Evolutionary conservation across 306 rosid species (phyloP), one percentile per base, ranked within the genome.

Genomic region (Urtica urens): DNA sequence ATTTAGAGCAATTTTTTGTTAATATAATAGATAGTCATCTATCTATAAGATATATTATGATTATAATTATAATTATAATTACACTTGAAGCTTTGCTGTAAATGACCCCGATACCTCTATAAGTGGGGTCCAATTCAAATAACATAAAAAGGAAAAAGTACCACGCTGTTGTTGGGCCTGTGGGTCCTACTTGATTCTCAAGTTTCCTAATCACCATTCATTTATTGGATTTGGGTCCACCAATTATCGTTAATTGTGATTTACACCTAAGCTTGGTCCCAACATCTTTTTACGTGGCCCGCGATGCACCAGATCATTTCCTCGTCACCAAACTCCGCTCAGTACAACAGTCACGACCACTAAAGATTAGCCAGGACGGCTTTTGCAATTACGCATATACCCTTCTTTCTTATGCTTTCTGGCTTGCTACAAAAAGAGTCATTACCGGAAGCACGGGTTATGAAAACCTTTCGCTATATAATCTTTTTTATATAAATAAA

Each of bases 191-290:
- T 7, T 28, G 26, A 10, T 49, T 16, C 39, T 15, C 39, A 7
- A 51, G 55, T 54, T 63, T 44, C 48, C 19, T 10, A 38, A 64
- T 55, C 45, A 23, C 22, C 51, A 1, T 10, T 17, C 22, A 25
- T 23, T 23, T 14, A 18, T 30, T 3, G 7, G 10, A 45, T 10
- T 14, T 30, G 28, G 17, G 3, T 27, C 28, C 55, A 50, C 42
- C 55, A 15, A 27, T 1, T 49, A 34, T 28, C n/a, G 4, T 3
- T 51, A 16, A 46, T 4, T 50, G 1, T 6, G 0, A 29, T 27
- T 35, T 9, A n/a, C 60, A 27, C 64, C 56, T 19, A 44, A 18
- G 54, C 18, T 2, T 1, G 57, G 69, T 1, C 57, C 57, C 65
- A n/a, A 27, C 6, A 24, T 2, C 0, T 10, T n/a, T 11, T 13